Base-by-base conservation (phyloP, 2,329 filamentous ascomycete species). In the Cadophora sp. region DNA sequence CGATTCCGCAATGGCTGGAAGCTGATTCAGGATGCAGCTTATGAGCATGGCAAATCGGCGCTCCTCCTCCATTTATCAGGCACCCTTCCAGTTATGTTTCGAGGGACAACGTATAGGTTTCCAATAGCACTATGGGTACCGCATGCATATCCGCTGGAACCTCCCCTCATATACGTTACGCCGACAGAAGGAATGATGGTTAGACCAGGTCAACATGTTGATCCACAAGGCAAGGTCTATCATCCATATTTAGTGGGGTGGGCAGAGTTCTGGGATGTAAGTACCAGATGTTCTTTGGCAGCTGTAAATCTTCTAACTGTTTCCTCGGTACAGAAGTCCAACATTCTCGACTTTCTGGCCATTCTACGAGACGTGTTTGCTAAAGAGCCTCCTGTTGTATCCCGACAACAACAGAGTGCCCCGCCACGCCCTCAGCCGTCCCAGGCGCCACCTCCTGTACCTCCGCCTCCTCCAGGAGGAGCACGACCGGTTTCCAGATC, bases 241-340 rank as follows among this genome's bases (percentile, higher is more conserved):
- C 96, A 99, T 79, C 96, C 96, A 46, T 99, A 98, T 79, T 83
- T 99, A 58, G 92, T 93, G 37, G 90, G 93, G 70, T 99, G 96
- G 96, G 83, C 86, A 37, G 89, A 93, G 73, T 95, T 92, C 74
- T 96, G 92, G 92, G 93, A 97, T 87, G 93, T 97, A 80, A 83
- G 92, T 88, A 9, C 31, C 22, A 58, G 46, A 48, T 53, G 34
- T 56, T 37, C 22, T 64, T 19, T 50, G 27, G 4, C 40, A 56
- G 34, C 8, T 29, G 48, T 11, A 60, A 8, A 62, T 24, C 7
- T 61, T 14, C 64, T 71, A 48, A 71, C n/a, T 24, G 27, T 19
- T 22, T 37, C 51, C 16, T 40, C 19, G 24, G 24, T 24, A 46
- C 64, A 90, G 93, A 95, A 93, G 83, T 97, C 93, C 0, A 94